These are phyloP conservation scores for Populus euphratica DNA, from an alignment of 345 rosid species.

Conservation along the genomic window DNA sequence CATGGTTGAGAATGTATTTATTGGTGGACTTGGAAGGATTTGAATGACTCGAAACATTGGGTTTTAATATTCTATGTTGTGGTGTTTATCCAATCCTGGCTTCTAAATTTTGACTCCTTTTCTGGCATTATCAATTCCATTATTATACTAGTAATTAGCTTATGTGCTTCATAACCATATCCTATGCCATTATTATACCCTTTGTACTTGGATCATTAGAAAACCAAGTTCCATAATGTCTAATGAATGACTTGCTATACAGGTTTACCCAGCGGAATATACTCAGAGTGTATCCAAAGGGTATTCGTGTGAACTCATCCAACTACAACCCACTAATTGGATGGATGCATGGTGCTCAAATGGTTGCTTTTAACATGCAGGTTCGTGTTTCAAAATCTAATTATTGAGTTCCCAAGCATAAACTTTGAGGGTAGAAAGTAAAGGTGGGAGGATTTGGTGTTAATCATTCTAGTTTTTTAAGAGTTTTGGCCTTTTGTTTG, in stretches of 20 bases:
- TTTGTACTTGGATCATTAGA: not conserved
- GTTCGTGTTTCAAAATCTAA: slow-evolving; percentile 27
- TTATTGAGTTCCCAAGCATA: not conserved
- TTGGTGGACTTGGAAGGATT: not conserved
- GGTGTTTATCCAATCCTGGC: not conserved
- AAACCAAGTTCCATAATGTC: not conserved
- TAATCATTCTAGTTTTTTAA: not conserved
- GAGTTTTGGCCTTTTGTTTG: not conserved
- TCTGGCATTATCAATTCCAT: not conserved
- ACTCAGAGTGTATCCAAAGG: slow-evolving; percentile 83
- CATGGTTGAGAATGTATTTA: slow-evolving; percentile 1
- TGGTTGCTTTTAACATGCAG: slow-evolving; percentile 93
- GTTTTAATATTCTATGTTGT: not conserved
- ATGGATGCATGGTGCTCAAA: slow-evolving; percentile 88
- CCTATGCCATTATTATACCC: not conserved
- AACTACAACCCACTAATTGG: slow-evolving; percentile 67
- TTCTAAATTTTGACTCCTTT: not conserved
- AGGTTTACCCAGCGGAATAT: slow-evolving; percentile 83
- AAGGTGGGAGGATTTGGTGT: not conserved
- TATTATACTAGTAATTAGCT: not conserved
- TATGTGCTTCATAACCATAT: not conserved
- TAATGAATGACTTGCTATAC: slow-evolving; percentile 23
- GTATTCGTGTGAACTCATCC: slow-evolving; percentile 66
- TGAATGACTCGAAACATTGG: not conserved
- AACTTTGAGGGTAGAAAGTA: not conserved